Conservation (phyloP, 768 basidiomycete genomes). For the Lactarius hatsudake region DNA sequence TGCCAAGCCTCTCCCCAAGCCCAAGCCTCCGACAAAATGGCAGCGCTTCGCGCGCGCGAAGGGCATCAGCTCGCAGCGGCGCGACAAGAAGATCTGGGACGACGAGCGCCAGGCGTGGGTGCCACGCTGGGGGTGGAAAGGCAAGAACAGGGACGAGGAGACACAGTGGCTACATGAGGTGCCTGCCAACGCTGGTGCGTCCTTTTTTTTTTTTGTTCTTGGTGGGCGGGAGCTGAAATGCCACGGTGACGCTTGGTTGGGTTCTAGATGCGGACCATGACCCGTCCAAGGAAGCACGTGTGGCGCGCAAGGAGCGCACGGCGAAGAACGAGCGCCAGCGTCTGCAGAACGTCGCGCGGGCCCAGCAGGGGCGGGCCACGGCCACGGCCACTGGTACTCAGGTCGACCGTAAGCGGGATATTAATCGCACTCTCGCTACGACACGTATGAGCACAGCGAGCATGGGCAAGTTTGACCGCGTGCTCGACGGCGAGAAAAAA, state of each 20-base stretch:
- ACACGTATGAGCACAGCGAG: conserved; percentile 87
- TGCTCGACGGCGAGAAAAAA: conserved; percentile 90
- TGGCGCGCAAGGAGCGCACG: conserved; percentile 76
- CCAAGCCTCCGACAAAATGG: conserved; percentile 39
- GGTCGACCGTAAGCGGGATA: conserved; percentile 58
- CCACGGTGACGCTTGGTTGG: no score
- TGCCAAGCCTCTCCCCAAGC: no score
- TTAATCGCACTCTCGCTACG: conserved; percentile 73
- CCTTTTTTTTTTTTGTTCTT: background rate
- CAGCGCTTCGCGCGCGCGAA: conserved; percentile 92
- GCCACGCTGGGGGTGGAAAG: conserved; percentile 81
- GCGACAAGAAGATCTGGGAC: conserved; percentile 86
- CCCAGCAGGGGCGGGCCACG: conserved; percentile 36
- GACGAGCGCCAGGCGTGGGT: conserved; percentile 95
- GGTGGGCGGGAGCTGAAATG: no score
- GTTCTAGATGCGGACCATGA: conserved; percentile 71
- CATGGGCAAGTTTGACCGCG: conserved; percentile 92
- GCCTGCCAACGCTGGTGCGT: conserved; percentile 76
- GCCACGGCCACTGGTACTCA: background rate
- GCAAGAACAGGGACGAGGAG: conserved; percentile 86
- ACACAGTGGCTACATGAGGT: conserved; percentile 92
- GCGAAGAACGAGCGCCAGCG: conserved; percentile 84
- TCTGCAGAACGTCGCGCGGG: conserved; percentile 65
- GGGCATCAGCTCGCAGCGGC: conserved; percentile 79
- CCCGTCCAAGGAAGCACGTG: conserved; percentile 69